Evolutionary conservation across 2,329 filamentous ascomycete species (phyloP), one percentile per base, ranked within the genome.

Genomic region (Diaporthe destruens): DNA sequence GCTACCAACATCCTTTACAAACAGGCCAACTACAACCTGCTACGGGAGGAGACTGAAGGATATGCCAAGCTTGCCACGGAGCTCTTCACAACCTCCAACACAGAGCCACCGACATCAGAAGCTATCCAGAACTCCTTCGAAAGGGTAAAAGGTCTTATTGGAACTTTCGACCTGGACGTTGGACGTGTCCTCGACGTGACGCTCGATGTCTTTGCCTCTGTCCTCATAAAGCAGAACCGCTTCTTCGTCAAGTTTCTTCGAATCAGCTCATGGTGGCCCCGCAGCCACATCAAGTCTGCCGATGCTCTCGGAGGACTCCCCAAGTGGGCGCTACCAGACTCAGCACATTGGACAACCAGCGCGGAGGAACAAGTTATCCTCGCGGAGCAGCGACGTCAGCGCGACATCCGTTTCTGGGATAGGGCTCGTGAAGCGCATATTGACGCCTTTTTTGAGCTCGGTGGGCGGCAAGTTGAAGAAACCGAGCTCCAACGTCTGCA

Each of bases 11-110:
- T 96, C 6, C 88, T 99, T 0, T 99, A 99, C 81, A 92, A 95
- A 74, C 96, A 98, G 82, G 94, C 96, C 18, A 98, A 98, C 81
- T 98, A 98, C 85, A 99, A 99, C 78, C 85, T 99, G 9, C 86
- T 99, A 25, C 92, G 96, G 56, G 96, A 99, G 84, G 96, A 99
- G 82, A 94, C 94, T 0, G 96, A 99, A 83, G 96, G 97, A 53
- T 99, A 98, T 80, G 95, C 96, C 0, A 99, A 99, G 81, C 89
- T 99, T 59, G 91, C 98, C 74, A 98, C 96, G 0, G 96, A 99
- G 81, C 91, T 98, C 42, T 99, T 98, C 82, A 96, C 94, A 9
- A 97, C 93, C 0, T 94, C 93, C 78, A 92, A 91, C 77, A 90
- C 89, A 74, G 90, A 92, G 70, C 90, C 91, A 29, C 92, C 92